A percentile compares a stretch with the other conserved stretches of the same genome.
Conservation (phyloP, 2,329 filamentous ascomycete genomes). For the Pseudogymnoascus sp. region DNA sequence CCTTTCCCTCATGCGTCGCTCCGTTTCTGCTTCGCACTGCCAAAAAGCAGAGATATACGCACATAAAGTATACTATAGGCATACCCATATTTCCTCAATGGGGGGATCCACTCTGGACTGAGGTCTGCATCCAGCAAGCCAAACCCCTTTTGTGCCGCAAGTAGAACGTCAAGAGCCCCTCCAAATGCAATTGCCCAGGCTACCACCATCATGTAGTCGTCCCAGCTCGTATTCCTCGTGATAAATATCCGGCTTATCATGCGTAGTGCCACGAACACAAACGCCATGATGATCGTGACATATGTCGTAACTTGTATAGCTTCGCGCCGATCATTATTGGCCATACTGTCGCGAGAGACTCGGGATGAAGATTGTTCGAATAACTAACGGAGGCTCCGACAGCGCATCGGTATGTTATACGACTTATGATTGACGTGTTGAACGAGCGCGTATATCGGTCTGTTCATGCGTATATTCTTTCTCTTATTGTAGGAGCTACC, state of each 20-base stretch:
- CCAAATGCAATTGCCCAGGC: conserved; percentile 66
- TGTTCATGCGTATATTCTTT: background rate
- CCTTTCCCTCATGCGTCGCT: background rate
- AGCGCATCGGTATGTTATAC: background rate
- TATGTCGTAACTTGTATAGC: conserved; percentile 63
- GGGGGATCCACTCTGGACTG: conserved; percentile 34
- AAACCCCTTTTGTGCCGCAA: conserved; percentile 53
- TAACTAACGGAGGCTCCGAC: background rate
- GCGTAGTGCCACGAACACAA: conserved; percentile 63
- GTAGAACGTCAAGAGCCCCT: conserved; percentile 54
- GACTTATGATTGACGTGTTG: background rate
- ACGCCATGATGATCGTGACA: conserved; percentile 56
- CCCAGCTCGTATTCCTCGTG: conserved; percentile 59
- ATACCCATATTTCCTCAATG: conserved; percentile 50
- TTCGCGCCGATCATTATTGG: background rate
- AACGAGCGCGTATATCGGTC: background rate
- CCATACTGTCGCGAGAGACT: background rate
- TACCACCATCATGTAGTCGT: conserved; percentile 70
- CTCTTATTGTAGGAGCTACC: background rate
- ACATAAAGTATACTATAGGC: conserved; percentile 52
- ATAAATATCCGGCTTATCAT: conserved; percentile 63
- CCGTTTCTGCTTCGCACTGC: background rate
- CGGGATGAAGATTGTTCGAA: background rate
- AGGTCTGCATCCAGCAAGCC: conserved; percentile 56
- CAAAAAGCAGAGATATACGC: conserved; percentile 21